These are phyloP conservation scores for Triticum timopheevii DNA, from an alignment of 176 grass and related monocot species.

Conservation along the genomic window DNA sequence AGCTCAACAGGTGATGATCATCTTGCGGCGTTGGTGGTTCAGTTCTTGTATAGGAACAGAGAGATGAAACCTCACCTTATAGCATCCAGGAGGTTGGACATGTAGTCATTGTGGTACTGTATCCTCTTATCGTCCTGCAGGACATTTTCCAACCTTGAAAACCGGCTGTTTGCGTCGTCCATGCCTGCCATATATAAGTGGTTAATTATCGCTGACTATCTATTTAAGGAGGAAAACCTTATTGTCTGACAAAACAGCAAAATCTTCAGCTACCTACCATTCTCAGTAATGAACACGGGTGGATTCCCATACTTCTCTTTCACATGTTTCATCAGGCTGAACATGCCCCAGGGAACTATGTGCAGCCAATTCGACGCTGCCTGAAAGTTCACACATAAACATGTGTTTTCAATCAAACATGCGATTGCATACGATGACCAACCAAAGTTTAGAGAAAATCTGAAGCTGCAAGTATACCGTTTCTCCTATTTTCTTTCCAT, in stretches of 20 bases:
- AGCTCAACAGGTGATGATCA: background rate
- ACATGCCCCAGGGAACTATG: slow-evolving; percentile 85
- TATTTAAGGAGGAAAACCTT: background rate
- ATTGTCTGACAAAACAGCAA: background rate
- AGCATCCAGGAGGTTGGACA: slow-evolving; percentile 63
- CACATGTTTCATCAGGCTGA: slow-evolving; percentile 75
- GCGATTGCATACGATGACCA: background rate
- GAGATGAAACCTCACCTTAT: slow-evolving; percentile 52
- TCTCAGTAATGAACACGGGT: slow-evolving; percentile 74
- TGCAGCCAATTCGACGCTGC: slow-evolving; percentile 85
- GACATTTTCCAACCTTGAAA: slow-evolving; percentile 44
- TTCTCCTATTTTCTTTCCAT: slow-evolving; percentile 86
- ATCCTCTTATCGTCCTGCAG: slow-evolving; percentile 87
- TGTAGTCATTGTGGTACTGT: slow-evolving; percentile 83
- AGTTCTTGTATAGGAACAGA: background rate
- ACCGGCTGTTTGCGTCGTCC: slow-evolving; percentile 68
- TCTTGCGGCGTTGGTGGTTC: background rate
- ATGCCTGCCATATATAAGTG: slow-evolving; percentile 49
- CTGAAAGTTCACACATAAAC: slow-evolving; percentile 31
- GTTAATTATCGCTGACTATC: background rate
- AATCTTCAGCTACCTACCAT: slow-evolving; percentile 50
- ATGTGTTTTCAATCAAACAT: background rate
- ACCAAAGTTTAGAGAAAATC: background rate
- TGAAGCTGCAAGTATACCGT: slow-evolving; percentile 41
- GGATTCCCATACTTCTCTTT: slow-evolving; percentile 91